Percentiles rank a stretch among this genome's conserved stretches.
These are phyloP conservation scores for Mycosarcoma mackinlayi DNA, from an alignment of 1,284 basidiomycete genomes.

Conservation along the genomic window DNA sequence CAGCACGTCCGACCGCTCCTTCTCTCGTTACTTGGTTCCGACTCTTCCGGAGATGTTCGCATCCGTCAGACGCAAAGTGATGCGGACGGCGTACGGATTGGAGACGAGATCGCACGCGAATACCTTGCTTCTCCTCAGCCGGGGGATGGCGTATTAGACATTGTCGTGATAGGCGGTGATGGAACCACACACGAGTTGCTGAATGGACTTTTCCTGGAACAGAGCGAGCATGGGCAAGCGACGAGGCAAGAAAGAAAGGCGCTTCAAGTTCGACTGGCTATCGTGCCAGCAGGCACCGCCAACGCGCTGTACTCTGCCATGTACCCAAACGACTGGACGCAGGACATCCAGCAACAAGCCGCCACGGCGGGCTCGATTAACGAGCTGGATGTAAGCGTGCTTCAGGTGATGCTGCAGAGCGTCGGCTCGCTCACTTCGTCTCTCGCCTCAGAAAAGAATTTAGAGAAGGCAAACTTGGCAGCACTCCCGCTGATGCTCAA, in stretches of 20 bases:
- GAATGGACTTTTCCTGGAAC: constrained; percentile 46
- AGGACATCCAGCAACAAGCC: constrained; percentile 20
- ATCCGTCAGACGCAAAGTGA: constrained; percentile 12
- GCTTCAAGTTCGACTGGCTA: constrained; percentile 60
- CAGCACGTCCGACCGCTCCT: constrained; percentile 16
- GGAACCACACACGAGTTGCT: constrained; percentile 68
- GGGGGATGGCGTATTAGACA: background rate
- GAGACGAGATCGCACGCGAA: constrained; percentile 12
- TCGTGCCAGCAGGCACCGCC: constrained; percentile 85
- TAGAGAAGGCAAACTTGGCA: background rate
- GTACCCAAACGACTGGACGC: constrained; percentile 69
- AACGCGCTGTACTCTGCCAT: constrained; percentile 82
- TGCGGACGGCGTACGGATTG: constrained; percentile 38
- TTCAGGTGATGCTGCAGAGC: constrained; percentile 19
- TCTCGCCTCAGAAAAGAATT: background rate
- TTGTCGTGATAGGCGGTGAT: constrained; percentile 66
- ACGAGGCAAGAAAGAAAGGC: background rate
- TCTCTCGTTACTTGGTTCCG: background rate
- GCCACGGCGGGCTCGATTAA: background rate
- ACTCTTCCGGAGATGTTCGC: background rate
- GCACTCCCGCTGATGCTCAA: constrained; percentile 26
- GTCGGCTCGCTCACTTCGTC: constrained; percentile 9
- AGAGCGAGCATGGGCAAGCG: background rate
- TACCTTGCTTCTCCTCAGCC: no score
- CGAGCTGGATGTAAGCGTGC: background rate